Base-by-base conservation (phyloP, 75 land plant genomes). In the Larix kaempferi region DNA sequence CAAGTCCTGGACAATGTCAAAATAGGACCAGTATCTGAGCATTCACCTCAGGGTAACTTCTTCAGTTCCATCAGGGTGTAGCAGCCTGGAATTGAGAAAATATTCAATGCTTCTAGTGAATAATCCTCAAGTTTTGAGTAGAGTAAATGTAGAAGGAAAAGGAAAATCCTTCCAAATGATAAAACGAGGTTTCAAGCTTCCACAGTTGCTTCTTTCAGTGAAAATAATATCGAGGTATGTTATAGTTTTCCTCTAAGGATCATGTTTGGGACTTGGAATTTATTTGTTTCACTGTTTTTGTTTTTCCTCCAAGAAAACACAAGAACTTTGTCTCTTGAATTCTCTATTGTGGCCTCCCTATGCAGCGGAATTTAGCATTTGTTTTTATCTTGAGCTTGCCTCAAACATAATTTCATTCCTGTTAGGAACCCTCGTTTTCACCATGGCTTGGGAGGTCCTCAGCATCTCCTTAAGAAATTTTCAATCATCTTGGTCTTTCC, bases 121-220 rank as follows among this genome's bases (percentile, higher is more conserved):
- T 88, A 74, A 52, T 86, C 89, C 26, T 88, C 93, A 3, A 79
- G 83, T 3, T 84, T 84, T 39, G 89, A 88, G 14, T 83, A 85
- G 77, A 80, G 71, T 64, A 73, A 60, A n/a, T 77, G 3, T 71
- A 75, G 76, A 15, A 87, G 81, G 75, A 91, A 91, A 76, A 84
- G 93, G 57, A 91, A 81, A 75, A 83, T 86, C 6, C 23, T 73
- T 56, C 76, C 81, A 4, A 81, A 79, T 62, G 86, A 78, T 4
- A 86, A 86, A 66, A 78, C 78, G 5, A 87, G 80, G 63, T 84
- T 74, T 56, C 19, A 56, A 26, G 73, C 52, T 56, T 74, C 82
- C 49, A 67, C 19, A 8, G 1, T 17, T 26, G 52, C 86, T 15
- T 23, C 75, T n/a, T 1, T 77, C 58, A 59, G 35, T 62, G 81